phyloP scores from a whole-genome alignment of 495 filamentous ascomycete species.

The Lophium mytilinum region DNA sequence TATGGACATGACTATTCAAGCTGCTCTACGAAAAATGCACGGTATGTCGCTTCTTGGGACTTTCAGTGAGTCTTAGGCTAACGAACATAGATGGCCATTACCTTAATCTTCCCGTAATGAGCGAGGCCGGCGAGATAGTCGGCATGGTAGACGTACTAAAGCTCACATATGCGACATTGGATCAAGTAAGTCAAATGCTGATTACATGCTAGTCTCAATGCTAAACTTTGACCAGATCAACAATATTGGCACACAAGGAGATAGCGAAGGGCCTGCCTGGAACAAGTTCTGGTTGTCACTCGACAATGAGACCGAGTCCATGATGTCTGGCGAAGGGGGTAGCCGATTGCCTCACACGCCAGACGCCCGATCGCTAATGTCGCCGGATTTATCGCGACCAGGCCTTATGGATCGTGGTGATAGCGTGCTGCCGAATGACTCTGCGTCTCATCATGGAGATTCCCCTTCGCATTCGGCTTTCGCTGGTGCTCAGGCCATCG shows the following conservation, averaged over 20 bases:
- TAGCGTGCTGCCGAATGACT: slow-evolving; percentile 85
- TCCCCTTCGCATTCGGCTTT: slow-evolving; percentile 60
- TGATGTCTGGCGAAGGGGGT: slow-evolving; percentile 81
- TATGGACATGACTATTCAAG: slow-evolving; percentile 97
- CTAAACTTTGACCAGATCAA: slow-evolving; percentile 49
- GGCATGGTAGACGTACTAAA: slow-evolving; percentile 99
- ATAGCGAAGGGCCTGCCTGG: slow-evolving; percentile 94
- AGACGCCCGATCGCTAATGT: slow-evolving; percentile 64
- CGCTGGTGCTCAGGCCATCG: slow-evolving; percentile 41
- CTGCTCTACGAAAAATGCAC: slow-evolving; percentile 97
- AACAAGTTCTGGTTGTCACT: slow-evolving; percentile 99
- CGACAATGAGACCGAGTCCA: slow-evolving; percentile 92
- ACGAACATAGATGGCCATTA: slow-evolving; percentile 81
- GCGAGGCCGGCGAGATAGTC: slow-evolving; percentile 91
- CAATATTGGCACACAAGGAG: slow-evolving; percentile 58
- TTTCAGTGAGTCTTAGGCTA: neutral
- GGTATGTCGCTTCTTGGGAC: slow-evolving; percentile 46
- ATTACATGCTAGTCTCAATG: slow-evolving; percentile 2
- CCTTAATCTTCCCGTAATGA: slow-evolving; percentile 97
- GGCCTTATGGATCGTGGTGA: slow-evolving; percentile 55
- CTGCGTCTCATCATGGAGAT: slow-evolving; percentile 87
- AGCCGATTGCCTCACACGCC: slow-evolving; percentile 54
- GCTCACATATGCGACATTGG: slow-evolving; percentile 92
- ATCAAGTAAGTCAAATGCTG: slow-evolving; percentile 60
- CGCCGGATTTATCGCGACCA: slow-evolving; percentile 60